A percentile compares a stretch with the other conserved stretches of the same genome.
These are phyloP conservation scores for Silene latifolia DNA, from an alignment of 148 eudicot genomes.

Conservation along the genomic window DNA sequence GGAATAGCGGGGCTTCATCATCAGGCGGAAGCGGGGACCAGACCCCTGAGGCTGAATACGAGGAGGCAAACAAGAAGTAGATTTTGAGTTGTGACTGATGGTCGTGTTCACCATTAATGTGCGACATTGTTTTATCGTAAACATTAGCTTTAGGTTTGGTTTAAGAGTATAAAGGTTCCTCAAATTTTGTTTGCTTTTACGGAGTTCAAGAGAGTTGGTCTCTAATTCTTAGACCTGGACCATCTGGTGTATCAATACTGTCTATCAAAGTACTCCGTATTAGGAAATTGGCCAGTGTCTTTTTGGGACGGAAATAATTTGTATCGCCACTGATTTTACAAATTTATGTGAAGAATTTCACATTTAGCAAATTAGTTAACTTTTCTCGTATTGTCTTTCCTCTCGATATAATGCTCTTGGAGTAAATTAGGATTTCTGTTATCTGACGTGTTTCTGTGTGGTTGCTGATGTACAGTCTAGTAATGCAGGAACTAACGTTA, in stretches of 20 bases:
- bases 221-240: not conserved
- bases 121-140: slow-evolving; percentile 18
- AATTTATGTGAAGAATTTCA: slow-evolving; percentile 1
- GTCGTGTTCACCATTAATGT: not conserved
- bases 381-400: not conserved
- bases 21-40: slow-evolving; percentile 59
- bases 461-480: too few relatives aligned
- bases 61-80: slow-evolving; percentile 79
- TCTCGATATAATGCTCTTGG: not conserved
- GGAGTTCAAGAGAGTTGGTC: slow-evolving; percentile 5
- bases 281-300: slow-evolving; percentile 1
- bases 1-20: slow-evolving; percentile 33
- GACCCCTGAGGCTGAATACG: slow-evolving; percentile 88
- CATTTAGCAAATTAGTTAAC: not conserved
- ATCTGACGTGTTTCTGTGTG: too few relatives aligned
- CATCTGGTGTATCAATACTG: slow-evolving; percentile 5
- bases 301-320: slow-evolving; percentile 13
- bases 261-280: not conserved
- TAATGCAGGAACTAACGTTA: too few relatives aligned
- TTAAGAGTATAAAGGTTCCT: slow-evolving; percentile 10
- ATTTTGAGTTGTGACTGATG: not conserved
- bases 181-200: slow-evolving; percentile 25
- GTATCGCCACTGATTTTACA: not conserved
- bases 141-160: slow-evolving; percentile 10
- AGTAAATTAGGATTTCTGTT: too few relatives aligned